A percentile compares a stretch with the other conserved stretches of the same genome.
Conservation (phyloP, 2,329 filamentous ascomycete genomes). For the Alternaria alternata region DNA sequence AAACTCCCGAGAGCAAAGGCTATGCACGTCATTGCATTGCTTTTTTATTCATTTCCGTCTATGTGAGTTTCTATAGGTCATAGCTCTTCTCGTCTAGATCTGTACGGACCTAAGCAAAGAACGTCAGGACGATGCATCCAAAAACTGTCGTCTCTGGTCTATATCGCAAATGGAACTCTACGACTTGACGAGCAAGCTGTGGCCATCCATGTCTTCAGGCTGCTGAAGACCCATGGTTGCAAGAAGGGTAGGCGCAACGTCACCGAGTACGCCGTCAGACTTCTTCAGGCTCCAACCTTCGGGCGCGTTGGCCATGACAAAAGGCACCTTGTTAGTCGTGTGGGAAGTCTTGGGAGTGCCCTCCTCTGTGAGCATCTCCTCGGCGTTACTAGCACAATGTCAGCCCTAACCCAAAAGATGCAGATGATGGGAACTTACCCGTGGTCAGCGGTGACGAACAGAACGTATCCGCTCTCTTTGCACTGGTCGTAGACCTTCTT, state of each 20-base stretch:
- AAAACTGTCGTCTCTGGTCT: neutral
- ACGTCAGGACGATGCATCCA: neutral
- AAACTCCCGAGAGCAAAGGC: neutral
- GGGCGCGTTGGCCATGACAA: conserved; percentile 97
- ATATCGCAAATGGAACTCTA: conserved; percentile 37
- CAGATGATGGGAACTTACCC: conserved; percentile 62
- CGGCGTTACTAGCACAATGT: conserved; percentile 73
- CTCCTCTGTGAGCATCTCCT: conserved; percentile 98
- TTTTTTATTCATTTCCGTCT: neutral
- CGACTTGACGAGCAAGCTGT: conserved; percentile 80
- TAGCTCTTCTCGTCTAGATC: neutral
- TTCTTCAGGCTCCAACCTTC: conserved; percentile 87
- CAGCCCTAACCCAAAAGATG: conserved; percentile 23
- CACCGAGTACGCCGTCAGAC: conserved; percentile 87
- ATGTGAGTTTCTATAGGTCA: conserved; percentile 2
- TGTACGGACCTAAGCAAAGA: neutral
- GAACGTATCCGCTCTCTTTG: conserved; percentile 89
- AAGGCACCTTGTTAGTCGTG: conserved; percentile 96
- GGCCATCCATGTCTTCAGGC: conserved; percentile 91
- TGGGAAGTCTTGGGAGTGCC: conserved; percentile 98
- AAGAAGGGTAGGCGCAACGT: conserved; percentile 94
- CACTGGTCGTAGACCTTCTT: conserved; percentile 91
- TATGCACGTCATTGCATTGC: neutral
- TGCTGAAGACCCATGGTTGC: conserved; percentile 89
- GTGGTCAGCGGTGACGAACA: conserved; percentile 97